phyloP scores from a whole-genome alignment of 2,329 filamentous ascomycete species.

The Myrmaecium sp. region DNA sequence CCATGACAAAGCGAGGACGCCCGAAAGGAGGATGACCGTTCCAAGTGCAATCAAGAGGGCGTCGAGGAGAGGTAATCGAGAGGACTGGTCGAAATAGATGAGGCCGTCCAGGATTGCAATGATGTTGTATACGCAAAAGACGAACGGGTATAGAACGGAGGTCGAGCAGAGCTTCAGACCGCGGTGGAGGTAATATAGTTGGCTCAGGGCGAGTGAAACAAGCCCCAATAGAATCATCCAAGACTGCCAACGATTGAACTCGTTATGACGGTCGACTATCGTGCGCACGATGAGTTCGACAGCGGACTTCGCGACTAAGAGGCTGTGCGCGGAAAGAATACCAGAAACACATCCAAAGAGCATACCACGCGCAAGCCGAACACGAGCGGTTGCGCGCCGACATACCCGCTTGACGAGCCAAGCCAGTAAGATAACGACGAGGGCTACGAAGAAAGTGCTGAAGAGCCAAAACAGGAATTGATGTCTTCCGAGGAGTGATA shows the following conservation, averaged over 20 bases:
- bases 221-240: slow-evolving; percentile 81
- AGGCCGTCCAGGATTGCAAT: slow-evolving; percentile 93
- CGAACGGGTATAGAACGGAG: slow-evolving; percentile 86
- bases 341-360: slow-evolving; percentile 77
- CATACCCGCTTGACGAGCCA: slow-evolving; percentile 21
- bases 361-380: slow-evolving; percentile 66
- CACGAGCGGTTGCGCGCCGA: slow-evolving; percentile 36
- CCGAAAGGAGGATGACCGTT: slow-evolving; percentile 68
- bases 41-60: slow-evolving; percentile 73
- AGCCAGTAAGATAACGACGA: slow-evolving; percentile 41
- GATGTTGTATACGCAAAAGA: slow-evolving; percentile 98
- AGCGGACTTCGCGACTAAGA: slow-evolving; percentile 88
- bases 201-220: slow-evolving; percentile 64
- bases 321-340: slow-evolving; percentile 80
- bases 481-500: slow-evolving; percentile 54
- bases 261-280: slow-evolving; percentile 68
- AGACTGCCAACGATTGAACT: slow-evolving; percentile 89
- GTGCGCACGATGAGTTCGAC: slow-evolving; percentile 87
- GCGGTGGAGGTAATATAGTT: slow-evolving; percentile 88
- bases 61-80: slow-evolving; percentile 57
- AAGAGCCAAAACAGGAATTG: slow-evolving; percentile 84
- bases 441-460: slow-evolving; percentile 56
- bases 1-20: slow-evolving; percentile 87
- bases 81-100: slow-evolving; percentile 88
- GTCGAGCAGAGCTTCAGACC: slow-evolving; percentile 91